Evolutionary conservation across 352 stramenopile species (phyloP), one percentile per base, ranked within the genome.

Genomic region (Thalassiosira livingstoniorum): DNA sequence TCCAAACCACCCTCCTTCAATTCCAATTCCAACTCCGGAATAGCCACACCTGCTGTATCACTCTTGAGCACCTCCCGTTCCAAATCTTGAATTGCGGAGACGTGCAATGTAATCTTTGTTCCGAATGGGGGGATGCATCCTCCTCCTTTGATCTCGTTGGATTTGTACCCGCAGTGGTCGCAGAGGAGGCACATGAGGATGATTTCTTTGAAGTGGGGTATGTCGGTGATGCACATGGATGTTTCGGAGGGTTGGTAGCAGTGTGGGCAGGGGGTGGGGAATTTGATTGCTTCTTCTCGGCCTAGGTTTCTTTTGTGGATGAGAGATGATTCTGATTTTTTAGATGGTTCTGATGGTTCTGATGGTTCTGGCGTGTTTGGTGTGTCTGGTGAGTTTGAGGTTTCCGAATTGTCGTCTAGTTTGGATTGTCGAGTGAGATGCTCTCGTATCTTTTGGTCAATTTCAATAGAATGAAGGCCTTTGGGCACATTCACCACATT

Each of bases 141-240:
- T 67, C 96, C 95, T 43, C 91, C 94, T 86, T 98, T 98, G 53
- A 98, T 85, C 94, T 96, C 96, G 80, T 97, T 97, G 18, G 92
- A 96, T 72, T 92, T 93, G 77, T 96, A 98, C n/a, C 96, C 96
- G 87, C 96, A 98, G 13, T 86, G 47, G 55, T 97, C 94, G 82
- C 96, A 98, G 65, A 95, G 87, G 71, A 97, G 95, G 53, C 89
- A 91, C 95, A 98, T 98, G 74, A 98, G 96, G 78, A 98, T 97
- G 23, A 97, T 68, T 76, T 96, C 90, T 85, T 98, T 97, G 85
- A 98, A 98, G 80, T 98, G 96, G 35, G 96, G 96, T 82, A 98
- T 97, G 80, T 97, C 89, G n/a, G 94, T 97, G 55, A 97, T 88
- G 78, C 95, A 98, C 92, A 98, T 98, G 47, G 90, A 91, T 25